These are phyloP conservation scores for Potentilla sterilis DNA, from an alignment of 306 rosid species.

Conservation along the genomic window DNA sequence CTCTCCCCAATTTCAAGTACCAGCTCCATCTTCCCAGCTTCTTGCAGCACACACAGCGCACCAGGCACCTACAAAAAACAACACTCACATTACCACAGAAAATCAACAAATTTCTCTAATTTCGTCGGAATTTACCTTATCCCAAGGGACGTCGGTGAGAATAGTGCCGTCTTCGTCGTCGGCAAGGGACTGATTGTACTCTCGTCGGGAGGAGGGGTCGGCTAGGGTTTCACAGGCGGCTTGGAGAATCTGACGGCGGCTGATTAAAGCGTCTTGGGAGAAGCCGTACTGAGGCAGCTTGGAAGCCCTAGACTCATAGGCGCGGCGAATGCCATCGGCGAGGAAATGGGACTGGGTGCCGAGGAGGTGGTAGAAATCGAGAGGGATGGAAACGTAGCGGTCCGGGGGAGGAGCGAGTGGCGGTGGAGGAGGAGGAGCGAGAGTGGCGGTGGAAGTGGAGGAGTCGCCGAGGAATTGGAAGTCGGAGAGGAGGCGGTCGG, in stretches of 20 bases:
- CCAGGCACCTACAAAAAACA: slow-evolving; percentile 78
- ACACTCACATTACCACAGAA: not conserved
- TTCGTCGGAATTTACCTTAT: slow-evolving; percentile 45
- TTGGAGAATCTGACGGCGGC: slow-evolving; percentile 85
- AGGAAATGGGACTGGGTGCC: slow-evolving; percentile 89
- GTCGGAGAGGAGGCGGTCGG: slow-evolving; percentile 87
- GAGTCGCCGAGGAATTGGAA: slow-evolving; percentile 81
- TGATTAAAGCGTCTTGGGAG: slow-evolving; percentile 70
- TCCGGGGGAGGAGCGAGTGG: slow-evolving; percentile 43
- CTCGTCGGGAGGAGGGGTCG: slow-evolving; percentile 58
- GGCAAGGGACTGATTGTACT: slow-evolving; percentile 67
- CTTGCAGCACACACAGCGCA: slow-evolving; percentile 84
- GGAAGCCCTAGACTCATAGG: slow-evolving; percentile 81
- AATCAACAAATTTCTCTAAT: no score
- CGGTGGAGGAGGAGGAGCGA: slow-evolving; percentile 44
- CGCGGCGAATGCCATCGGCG: slow-evolving; percentile 79
- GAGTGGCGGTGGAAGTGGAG: slow-evolving; percentile 40
- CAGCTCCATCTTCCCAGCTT: slow-evolving; percentile 77
- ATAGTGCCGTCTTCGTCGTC: slow-evolving; percentile 61
- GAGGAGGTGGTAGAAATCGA: slow-evolving; percentile 71
- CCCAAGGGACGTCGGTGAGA: slow-evolving; percentile 82
- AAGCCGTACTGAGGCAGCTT: slow-evolving; percentile 87
- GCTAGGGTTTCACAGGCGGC: slow-evolving; percentile 95
- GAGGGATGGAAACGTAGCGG: slow-evolving; percentile 67
- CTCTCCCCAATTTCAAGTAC: slow-evolving; percentile 74